Conservation (phyloP, 345 rosid species). For the Eucalyptus guilfoylei region DNA sequence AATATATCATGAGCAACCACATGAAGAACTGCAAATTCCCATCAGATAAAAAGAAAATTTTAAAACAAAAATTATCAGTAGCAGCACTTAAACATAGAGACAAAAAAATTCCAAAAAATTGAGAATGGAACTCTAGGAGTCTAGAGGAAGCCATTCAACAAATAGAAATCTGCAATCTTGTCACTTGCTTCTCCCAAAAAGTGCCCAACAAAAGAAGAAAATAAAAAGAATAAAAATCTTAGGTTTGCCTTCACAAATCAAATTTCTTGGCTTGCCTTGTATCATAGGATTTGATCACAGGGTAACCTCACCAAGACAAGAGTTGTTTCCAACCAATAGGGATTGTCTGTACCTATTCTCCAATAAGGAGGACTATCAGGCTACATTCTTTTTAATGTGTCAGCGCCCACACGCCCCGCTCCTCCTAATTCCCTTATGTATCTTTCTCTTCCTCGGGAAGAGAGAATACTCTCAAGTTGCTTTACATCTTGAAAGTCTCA, state of each 20-base stretch:
- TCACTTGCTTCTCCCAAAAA: neutral
- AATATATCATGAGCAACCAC: neutral
- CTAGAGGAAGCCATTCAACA: neutral
- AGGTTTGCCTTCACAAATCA: neutral
- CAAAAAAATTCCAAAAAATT: neutral
- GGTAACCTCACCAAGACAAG: neutral
- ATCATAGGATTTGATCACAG: neutral
- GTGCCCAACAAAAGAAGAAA: neutral
- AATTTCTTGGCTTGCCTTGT: neutral
- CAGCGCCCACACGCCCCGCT: fast-evolving
- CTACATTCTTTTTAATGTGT: fast-evolving
- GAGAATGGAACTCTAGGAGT: neutral
- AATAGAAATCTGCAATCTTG: neutral
- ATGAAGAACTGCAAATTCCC: neutral
- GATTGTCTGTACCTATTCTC: fast-evolving
- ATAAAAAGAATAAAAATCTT: too few relatives aligned
- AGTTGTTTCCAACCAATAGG: too few relatives aligned
- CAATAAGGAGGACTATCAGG: fast-evolving
- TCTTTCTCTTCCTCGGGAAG: too few relatives aligned
- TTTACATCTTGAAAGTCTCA: too few relatives aligned
- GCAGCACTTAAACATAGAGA: neutral
- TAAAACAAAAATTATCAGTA: neutral
- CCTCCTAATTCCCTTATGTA: fast-evolving
- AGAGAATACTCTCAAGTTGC: too few relatives aligned
- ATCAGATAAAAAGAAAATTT: neutral